phyloP scores from a whole-genome alignment of 2,329 filamentous ascomycete species.

The Didymella sp. region DNA sequence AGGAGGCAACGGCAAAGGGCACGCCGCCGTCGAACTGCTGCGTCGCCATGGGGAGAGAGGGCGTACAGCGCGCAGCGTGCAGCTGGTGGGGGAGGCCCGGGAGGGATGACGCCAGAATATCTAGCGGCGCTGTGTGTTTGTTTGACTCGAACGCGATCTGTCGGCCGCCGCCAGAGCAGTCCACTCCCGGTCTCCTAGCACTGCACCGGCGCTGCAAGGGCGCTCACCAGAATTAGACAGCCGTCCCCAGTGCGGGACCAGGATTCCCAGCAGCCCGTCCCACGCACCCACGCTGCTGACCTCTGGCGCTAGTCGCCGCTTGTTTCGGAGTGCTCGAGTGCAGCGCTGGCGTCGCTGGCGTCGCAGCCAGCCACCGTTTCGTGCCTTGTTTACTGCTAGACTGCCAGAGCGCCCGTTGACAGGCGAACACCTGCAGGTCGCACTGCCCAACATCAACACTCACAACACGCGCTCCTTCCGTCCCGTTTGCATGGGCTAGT shows the following conservation, averaged over 20 bases:
- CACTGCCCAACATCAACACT: constrained; percentile 10
- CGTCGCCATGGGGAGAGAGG: constrained; percentile 50
- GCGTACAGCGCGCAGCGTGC: neutral
- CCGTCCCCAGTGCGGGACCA: constrained; percentile 1
- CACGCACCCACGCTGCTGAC: constrained; percentile 25
- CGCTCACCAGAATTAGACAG: neutral
- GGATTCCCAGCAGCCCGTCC: constrained; percentile 16
- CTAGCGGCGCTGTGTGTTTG: constrained; percentile 13
- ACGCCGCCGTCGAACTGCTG: constrained; percentile 52
- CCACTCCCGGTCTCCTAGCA: too few relatives aligned
- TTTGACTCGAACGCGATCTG: constrained; percentile 7
- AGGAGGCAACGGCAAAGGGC: constrained; percentile 52
- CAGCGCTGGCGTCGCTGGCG: neutral
- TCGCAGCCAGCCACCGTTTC: constrained; percentile 22
- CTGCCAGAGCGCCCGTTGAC: constrained; percentile 3
- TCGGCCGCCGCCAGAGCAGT: neutral
- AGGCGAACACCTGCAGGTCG: constrained; percentile 11
- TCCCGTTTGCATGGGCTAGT: constrained; percentile 8
- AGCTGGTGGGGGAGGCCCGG: neutral
- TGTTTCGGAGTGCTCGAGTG: constrained; percentile 23
- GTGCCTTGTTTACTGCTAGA: constrained; percentile 31
- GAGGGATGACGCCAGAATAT: neutral
- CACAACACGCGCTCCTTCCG: constrained; percentile 14
- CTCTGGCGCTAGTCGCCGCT: constrained; percentile 34
- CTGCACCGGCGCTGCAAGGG: constrained; percentile 9